Conservation (phyloP, 371 early-diverging fungal species). For the Conidiobolus incongruus region DNA sequence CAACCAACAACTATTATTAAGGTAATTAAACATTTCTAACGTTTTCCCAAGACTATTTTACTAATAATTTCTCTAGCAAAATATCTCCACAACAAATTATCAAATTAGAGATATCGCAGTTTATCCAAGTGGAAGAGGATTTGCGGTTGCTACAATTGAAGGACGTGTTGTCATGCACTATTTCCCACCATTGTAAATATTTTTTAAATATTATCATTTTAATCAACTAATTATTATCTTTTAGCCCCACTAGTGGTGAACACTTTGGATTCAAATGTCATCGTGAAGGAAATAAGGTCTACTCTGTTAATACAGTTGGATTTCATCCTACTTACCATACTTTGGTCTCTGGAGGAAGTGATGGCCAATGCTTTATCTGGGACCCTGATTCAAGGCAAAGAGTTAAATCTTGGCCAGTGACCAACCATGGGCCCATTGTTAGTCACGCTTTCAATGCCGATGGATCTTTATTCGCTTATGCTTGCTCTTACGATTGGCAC, state of each 20-base stretch:
- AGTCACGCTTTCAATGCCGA: constrained; percentile 64
- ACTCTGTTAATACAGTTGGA: constrained; percentile 57
- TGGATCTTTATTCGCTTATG: constrained; percentile 85
- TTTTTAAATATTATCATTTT: too few relatives aligned
- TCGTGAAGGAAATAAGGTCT: constrained; percentile 50
- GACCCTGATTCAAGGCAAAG: constrained; percentile 83
- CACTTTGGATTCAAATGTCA: constrained; percentile 93
- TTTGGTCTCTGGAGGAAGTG: constrained; percentile 78
- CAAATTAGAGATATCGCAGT: constrained; percentile 37
- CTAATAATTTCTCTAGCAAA: background rate
- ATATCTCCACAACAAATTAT: constrained; percentile 16
- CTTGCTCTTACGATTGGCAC: constrained; percentile 91
- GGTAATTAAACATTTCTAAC: background rate
- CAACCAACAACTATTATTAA: constrained; percentile 50
- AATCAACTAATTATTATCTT: too few relatives aligned
- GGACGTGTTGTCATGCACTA: constrained; percentile 86
- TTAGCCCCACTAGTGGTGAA: constrained; percentile 16
- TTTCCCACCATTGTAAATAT: too few relatives aligned
- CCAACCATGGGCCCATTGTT: constrained; percentile 26
- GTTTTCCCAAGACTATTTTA: background rate
- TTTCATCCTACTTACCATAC: constrained; percentile 78
- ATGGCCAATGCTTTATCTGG: constrained; percentile 85
- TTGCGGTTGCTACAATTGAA: constrained; percentile 78
- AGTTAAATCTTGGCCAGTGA: constrained; percentile 33
- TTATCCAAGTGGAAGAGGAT: constrained; percentile 60